Base-by-base conservation (phyloP, 1,139 yeast species). In the Saccharomycopsis crataegensis region DNA sequence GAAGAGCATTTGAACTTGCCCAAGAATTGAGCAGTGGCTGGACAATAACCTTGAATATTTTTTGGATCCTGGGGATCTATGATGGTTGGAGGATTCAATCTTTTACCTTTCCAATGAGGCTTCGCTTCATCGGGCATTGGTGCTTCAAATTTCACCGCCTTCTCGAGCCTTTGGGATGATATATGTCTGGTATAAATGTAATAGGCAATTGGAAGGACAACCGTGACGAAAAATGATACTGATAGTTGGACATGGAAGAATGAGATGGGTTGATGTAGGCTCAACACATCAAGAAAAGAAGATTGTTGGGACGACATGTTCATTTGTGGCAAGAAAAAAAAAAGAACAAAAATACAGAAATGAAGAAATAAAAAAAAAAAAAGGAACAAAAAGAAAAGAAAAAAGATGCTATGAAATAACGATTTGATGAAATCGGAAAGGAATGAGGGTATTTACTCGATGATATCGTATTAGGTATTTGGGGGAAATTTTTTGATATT, bases 41-140 rank as follows among this genome's bases (percentile, higher is more conserved):
- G 98, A 69, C 98, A 93, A 66, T 87, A 86, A 59, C 93, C 81
- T 64, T 87, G 94, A 58, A 91, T 86, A 61, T 71, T 73, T 28
- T 70, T 73, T 0, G 90, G 86, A 55, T 86, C 91, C 46, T 76
- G 78, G 1, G 77, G 67, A 56, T 71, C 65, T 52, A 60, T 61
- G 5, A 68, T 62, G 4, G 66, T 56, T 65, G 62, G 77, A 0
- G 89, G 83, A 55, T 80, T 79, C 41, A 88, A 72, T 52, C 96
- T 73, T 62, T 82, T 84, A 6, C 96, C 96, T 66, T 90, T 89
- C 96, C 96, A 90, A 65, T 89, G 94, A 5, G 91, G 90, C 62
- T 82, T 79, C 9, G 96, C 94, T 62, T 87, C 93, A 59, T 81
- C 89, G 2, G 96, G 96, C 41, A 84, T 72, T 6, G 82, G 77